Percentiles rank a stretch among this genome's conserved stretches.
These are phyloP conservation scores for Cercospora beticola DNA, from an alignment of 2,329 filamentous ascomycete genomes.

Conservation along the genomic window DNA sequence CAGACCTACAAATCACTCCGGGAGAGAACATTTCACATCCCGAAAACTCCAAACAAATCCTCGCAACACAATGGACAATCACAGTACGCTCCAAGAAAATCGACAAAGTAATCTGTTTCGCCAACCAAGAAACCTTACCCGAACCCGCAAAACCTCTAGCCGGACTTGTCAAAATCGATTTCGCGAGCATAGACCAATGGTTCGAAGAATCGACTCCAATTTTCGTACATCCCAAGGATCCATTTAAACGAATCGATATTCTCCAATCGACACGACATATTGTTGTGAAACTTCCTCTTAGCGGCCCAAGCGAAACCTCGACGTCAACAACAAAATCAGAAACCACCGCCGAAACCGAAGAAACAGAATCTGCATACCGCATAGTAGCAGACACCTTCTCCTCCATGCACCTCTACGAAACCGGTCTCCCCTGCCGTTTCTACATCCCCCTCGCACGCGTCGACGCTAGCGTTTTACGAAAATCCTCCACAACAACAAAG, in stretches of 20 bases:
- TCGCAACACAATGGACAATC: slow-evolving; percentile 32
- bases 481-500: slow-evolving; percentile 54
- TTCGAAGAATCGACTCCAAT: slow-evolving; percentile 62
- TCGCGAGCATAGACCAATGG: slow-evolving; percentile 44
- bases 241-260: slow-evolving; percentile 64
- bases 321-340: not conserved
- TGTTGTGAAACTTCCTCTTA: slow-evolving; percentile 51
- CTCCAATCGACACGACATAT: slow-evolving; percentile 56
- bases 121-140: slow-evolving; percentile 12
- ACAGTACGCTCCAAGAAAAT: slow-evolving; percentile 23
- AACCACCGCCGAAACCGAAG: no score
- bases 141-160: slow-evolving; percentile 19
- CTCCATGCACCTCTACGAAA: slow-evolving; percentile 60
- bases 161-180: slow-evolving; percentile 32
- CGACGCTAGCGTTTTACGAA: slow-evolving; percentile 47
- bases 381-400: slow-evolving; percentile 49
- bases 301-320: slow-evolving; percentile 13
- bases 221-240: slow-evolving; percentile 65
- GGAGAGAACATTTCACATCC: slow-evolving; percentile 24
- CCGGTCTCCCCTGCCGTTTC: slow-evolving; percentile 58
- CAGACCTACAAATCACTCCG: slow-evolving; percentile 21
- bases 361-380: no score
- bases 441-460: slow-evolving; percentile 59
- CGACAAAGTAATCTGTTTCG: slow-evolving; percentile 27
- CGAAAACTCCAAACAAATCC: slow-evolving; percentile 10